phyloP scores from a whole-genome alignment of 768 basidiomycete genomes.

The Udeniomyces megalosporus region DNA sequence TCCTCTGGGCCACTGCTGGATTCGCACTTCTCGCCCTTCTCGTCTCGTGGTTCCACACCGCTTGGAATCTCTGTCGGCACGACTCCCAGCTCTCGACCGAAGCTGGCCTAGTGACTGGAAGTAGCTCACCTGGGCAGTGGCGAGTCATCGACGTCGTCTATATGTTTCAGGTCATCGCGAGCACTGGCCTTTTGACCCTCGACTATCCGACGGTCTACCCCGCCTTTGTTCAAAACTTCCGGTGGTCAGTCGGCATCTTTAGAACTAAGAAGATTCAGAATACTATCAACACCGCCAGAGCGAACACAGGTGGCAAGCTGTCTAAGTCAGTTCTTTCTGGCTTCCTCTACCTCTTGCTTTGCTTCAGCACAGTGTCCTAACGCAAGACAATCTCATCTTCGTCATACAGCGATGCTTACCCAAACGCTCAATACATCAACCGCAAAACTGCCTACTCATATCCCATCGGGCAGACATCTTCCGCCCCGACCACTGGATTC shows the following conservation, averaged over 20 bases:
- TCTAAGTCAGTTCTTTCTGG: constrained; percentile 15
- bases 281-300: constrained; percentile 67
- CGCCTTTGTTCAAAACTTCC: constrained; percentile 68
- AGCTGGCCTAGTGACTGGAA: constrained; percentile 21
- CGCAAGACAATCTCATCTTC: too few relatives aligned
- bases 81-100: background rate
- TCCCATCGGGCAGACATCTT: background rate
- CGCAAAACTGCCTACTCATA: constrained; percentile 32
- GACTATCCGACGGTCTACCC: constrained; percentile 76
- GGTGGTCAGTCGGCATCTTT: constrained; percentile 65
- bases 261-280: constrained; percentile 47
- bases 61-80: constrained; percentile 9
- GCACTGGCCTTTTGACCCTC: constrained; percentile 57
- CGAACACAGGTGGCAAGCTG: constrained; percentile 61
- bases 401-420: constrained; percentile 25
- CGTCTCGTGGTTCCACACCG: constrained; percentile 41
- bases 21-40: constrained; percentile 36
- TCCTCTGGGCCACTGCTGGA: constrained; percentile 60
- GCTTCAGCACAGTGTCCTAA: background rate
- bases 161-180: constrained; percentile 70
- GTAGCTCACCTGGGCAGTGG: constrained; percentile 43
- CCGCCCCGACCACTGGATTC: background rate
- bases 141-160: constrained; percentile 66
- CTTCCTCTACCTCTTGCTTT: too few relatives aligned
- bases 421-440: constrained; percentile 60